Evolutionary conservation across 352 stramenopile genomes (phyloP), one percentile per base, ranked within the genome.

Genomic region (Phytophthora rubi): DNA sequence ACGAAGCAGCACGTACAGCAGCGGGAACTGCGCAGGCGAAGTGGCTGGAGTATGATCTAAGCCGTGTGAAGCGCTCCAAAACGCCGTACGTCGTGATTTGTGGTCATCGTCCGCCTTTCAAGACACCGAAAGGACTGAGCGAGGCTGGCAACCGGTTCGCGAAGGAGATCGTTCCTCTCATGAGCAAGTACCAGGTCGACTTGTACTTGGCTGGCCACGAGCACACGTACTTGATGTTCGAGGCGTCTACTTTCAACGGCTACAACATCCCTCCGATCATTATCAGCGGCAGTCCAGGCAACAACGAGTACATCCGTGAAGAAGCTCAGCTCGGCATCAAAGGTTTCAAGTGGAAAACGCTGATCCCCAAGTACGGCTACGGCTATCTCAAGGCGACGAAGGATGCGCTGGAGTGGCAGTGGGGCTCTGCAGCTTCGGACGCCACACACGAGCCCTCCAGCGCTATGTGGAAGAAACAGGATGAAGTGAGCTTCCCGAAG

Each of bases 61-160:
- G 81, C 64, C 82, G 75, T 48, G 81, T 91, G 5, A 77, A 91
- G 53, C 86, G 84, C 32, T 64, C 60, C 0, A 47, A 74, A 69
- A 94, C 84, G 18, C 84, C 86, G 7, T 94, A 83, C 62, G 72
- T 94, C n/a, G 77, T 94, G 9, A 58, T 94, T n/a, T 90, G 84
- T 13, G 82, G 81, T 15, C 86, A 94, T 48, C 84, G 86, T 9
- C 83, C 84, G 32, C 86, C 84, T 7, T 91, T 91, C 69, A 89
- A 92, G 70, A 91, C 83, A 2, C 84, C 86, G 0, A 70, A 75
- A 28, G 70, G 64, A 9, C 68, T 92, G 15, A 79, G 57, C 9
- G 48, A 47, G 1, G 30, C 74, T 4, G 70, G 73, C 26, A 92
- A 94, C 55, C 75, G 75, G 32, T 94, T 94, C 58, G 71, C 67